Percentiles rank a stretch among this genome's conserved stretches.
Evolutionary conservation across 2,329 filamentous ascomycete genomes (phyloP).

Genomic region (Monilinia aucupariae): DNA sequence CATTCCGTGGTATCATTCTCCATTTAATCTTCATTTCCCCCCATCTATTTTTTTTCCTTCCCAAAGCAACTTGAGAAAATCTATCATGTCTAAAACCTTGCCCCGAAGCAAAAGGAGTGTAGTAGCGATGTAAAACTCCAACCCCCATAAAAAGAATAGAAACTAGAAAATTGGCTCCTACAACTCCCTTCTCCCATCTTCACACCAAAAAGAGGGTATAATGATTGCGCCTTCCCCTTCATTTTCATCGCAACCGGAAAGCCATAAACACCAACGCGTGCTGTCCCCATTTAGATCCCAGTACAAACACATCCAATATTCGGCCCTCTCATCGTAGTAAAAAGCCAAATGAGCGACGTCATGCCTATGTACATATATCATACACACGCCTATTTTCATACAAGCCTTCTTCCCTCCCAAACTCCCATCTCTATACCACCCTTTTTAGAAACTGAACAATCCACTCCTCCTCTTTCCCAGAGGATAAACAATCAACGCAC

Average conservation of each 20-base stretch:
- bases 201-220: constrained; percentile 1
- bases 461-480: constrained; percentile 40
- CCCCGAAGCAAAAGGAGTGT: constrained; percentile 1
- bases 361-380: neutral
- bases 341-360: neutral
- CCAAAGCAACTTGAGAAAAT: constrained; percentile 4
- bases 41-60: neutral
- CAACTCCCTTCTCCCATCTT: neutral
- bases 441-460: constrained; percentile 38
- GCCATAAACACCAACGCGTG: neutral
- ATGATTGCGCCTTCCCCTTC: constrained; percentile 1
- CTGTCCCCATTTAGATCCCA: neutral
- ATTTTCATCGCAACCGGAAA: neutral
- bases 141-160: neutral
- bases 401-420: neutral
- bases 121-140: neutral
- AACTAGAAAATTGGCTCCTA: neutral
- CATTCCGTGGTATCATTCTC: constrained; percentile 11
- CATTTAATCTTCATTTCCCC: constrained; percentile 1
- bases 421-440: neutral
- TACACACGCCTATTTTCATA: neutral
- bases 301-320: neutral
- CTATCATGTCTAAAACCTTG: neutral
- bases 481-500: constrained; percentile 39
- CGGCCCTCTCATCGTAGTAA: neutral